Evolutionary conservation across 2,329 filamentous ascomycete species (phyloP).

Genomic region (Amesomyces nigricolor): DNA sequence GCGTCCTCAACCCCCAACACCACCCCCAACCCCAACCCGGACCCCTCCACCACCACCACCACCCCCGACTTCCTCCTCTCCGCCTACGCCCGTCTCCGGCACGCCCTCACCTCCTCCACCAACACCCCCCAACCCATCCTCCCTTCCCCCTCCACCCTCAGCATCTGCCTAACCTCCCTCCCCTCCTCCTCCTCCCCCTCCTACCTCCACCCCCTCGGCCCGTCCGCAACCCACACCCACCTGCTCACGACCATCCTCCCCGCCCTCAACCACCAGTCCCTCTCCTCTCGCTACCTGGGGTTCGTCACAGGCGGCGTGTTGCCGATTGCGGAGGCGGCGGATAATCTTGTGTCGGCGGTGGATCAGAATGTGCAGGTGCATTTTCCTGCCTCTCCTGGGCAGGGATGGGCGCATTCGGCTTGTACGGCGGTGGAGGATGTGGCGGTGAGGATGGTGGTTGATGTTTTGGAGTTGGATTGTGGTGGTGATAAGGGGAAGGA

Average conservation of each 20-base stretch:
- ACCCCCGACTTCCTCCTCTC: slow-evolving; percentile 19
- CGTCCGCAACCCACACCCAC: slow-evolving; percentile 36
- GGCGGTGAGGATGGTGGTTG: slow-evolving; percentile 62
- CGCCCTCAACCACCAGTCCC: slow-evolving; percentile 61
- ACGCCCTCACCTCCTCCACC: slow-evolving; percentile 1
- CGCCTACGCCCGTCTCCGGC: slow-evolving; percentile 17
- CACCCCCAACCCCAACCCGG: background rate
- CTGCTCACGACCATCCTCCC: slow-evolving; percentile 44
- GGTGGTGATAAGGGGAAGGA: slow-evolving; percentile 38
- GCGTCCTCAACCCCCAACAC: background rate
- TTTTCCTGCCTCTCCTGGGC: slow-evolving; percentile 49
- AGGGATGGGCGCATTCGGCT: slow-evolving; percentile 55
- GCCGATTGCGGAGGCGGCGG: slow-evolving; percentile 73
- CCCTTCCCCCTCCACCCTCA: slow-evolving; percentile 33
- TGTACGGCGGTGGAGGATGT: slow-evolving; percentile 70
- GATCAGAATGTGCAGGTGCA: slow-evolving; percentile 87
- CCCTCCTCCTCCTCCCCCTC: slow-evolving; percentile 30
- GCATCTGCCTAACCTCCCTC: slow-evolving; percentile 37
- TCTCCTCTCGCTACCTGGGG: slow-evolving; percentile 70
- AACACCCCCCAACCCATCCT: slow-evolving; percentile 36
- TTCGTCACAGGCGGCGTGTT: slow-evolving; percentile 82
- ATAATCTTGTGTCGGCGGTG: slow-evolving; percentile 72
- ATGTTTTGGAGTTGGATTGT: slow-evolving; percentile 56
- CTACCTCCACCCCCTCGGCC: slow-evolving; percentile 15
- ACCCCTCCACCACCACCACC: background rate